Base-by-base conservation (phyloP, 495 filamentous ascomycete genomes). In the Penicillium waksmanii region DNA sequence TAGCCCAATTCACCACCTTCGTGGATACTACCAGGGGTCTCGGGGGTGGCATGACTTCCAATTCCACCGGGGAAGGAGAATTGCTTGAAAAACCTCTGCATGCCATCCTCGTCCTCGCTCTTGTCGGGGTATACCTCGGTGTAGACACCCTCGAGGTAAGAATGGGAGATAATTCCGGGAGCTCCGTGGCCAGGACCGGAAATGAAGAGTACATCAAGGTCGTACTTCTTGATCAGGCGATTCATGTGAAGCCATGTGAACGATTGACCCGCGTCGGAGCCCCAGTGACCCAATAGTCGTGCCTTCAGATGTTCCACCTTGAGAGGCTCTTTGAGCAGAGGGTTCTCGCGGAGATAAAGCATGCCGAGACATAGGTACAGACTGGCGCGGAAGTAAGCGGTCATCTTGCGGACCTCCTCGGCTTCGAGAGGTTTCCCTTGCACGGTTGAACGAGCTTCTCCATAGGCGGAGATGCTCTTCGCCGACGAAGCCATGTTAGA, bases 191-290 rank as follows among this genome's bases (percentile, higher is more conserved):
- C 88, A 13, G 88, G 87, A 10, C 88, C 88, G 11, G 86, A 89
- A 53, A 91, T 71, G 69, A 87, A 90, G 58, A 90, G 79, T 18
- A 82, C 78, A 64, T 90, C 82, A 53, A 91, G 73, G 57, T 88
- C 80, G 65, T 90, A 90, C 70, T 90, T 90, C 68, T 85, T 89
- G 77, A 90, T 89, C 27, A 90, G 78, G 50, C 87, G 82, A 74
- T 90, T 90, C 82, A 89, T 87, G 72, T 91, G 88, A 73, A 89
- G 87, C 75, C 85, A 90, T 27, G 87, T 88, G 72, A 91, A 89
- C 31, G 84, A 84, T 68, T 90, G 88, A 31, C 87, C 88, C 15
- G 88, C 85, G 51, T 88, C 87, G 7, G 85, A 88, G 54, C 88
- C 88, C 80, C 88, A 91, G 67, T 91, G 88, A 25, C 88, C 88